Percentiles rank a stretch among this genome's conserved stretches.
These are phyloP conservation scores for Firmiana major DNA, from an alignment of 345 rosid species.

Conservation along the genomic window DNA sequence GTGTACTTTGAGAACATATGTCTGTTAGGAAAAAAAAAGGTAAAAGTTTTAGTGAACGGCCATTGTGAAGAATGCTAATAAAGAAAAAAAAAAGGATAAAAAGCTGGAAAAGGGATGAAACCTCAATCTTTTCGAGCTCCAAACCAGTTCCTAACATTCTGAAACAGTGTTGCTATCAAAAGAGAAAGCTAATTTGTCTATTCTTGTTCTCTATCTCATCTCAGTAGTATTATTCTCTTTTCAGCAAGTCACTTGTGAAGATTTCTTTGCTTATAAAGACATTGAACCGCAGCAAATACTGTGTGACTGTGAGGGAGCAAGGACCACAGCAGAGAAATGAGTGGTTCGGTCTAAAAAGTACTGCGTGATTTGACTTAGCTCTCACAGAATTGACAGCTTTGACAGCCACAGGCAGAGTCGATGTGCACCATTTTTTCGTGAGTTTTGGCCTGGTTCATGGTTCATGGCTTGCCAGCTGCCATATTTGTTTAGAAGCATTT, in stretches of 20 bases:
- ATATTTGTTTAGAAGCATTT: not conserved
- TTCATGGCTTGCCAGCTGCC: not conserved
- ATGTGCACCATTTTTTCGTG: no score
- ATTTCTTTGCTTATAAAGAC: not conserved
- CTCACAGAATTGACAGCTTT: not conserved
- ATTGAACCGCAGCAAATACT: not conserved
- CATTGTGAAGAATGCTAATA: no score
- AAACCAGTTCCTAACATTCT: slow-evolving; percentile 35
- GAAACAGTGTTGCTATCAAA: not conserved
- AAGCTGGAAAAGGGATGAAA: slow-evolving; percentile 5
- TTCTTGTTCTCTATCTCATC: not conserved
- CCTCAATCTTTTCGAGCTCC: slow-evolving; percentile 41
- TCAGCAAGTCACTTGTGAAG: not conserved
- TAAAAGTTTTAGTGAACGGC: not conserved
- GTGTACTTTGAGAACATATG: slow-evolving; percentile 55
- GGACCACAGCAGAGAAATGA: not conserved
- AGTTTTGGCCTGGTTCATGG: not conserved
- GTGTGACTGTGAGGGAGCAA: not conserved
- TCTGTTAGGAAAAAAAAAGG: slow-evolving; percentile 29
- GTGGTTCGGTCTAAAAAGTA: slow-evolving; percentile 7
- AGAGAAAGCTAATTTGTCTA: not conserved
- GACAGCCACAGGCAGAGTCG: not conserved
- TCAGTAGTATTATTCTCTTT: no score
- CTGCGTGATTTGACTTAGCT: slow-evolving; percentile 26
- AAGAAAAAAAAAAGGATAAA: no score